phyloP scores from a whole-genome alignment of 345 rosid genomes.

The Mallotus nudiflorus region DNA sequence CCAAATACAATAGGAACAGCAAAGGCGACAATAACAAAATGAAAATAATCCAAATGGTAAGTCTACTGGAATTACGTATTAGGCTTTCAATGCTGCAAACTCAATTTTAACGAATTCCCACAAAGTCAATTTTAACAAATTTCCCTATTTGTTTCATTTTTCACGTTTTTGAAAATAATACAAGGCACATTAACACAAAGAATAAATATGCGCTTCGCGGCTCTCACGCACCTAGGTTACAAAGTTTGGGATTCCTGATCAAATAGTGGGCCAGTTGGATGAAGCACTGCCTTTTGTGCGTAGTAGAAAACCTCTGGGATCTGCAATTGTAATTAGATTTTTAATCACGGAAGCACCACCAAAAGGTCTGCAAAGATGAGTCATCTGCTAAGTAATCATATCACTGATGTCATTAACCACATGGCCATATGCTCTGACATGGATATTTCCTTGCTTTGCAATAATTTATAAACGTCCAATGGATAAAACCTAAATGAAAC shows the following conservation, averaged over 20 bases:
- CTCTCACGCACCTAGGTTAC: conserved; percentile 83
- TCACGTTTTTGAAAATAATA: no score
- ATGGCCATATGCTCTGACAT: not conserved
- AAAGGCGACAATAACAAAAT: no score
- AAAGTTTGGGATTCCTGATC: conserved; percentile 77
- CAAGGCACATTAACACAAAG: conserved; percentile 66
- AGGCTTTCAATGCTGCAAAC: no score
- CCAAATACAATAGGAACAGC: no score
- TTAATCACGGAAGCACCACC: not conserved
- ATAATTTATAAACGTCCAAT: not conserved
- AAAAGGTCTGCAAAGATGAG: not conserved
- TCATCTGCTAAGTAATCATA: conserved; percentile 4
- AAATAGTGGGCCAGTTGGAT: conserved; percentile 77
- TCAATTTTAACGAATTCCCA: no score
- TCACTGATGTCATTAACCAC: not conserved
- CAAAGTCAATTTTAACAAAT: no score
- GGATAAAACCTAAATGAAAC: not conserved
- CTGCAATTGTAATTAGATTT: conserved; percentile 36
- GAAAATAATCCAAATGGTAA: no score
- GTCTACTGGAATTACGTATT: no score
- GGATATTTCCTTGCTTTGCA: not conserved
- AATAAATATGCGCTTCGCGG: conserved; percentile 81
- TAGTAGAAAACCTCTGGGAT: conserved; percentile 66
- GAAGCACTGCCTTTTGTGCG: conserved; percentile 81
- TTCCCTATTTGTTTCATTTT: no score